Conservation (phyloP, 176 grass and related monocot species). For the Pontederia paniculata region DNA sequence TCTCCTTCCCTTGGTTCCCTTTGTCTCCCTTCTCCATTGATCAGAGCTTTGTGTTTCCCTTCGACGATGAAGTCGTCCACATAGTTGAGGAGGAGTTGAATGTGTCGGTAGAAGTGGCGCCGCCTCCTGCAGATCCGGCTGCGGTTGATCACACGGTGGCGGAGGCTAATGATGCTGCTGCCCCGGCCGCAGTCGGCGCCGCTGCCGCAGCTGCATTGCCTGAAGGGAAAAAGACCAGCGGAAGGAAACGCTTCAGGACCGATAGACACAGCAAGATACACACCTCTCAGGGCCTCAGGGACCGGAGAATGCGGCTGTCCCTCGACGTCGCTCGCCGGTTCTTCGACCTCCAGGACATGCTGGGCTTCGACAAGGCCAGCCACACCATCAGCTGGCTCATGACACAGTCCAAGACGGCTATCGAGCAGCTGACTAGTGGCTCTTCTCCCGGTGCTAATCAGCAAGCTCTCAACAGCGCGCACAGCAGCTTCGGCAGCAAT, state of each 20-base stretch:
- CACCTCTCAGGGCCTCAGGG: slow-evolving; percentile 66
- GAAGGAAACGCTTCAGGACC: slow-evolving; percentile 43
- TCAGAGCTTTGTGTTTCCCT: no score
- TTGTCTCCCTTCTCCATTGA: no score
- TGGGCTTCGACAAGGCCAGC: slow-evolving; percentile 92
- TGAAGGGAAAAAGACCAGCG: background rate
- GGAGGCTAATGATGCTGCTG: background rate
- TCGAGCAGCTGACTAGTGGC: slow-evolving; percentile 30
- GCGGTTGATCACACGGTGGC: background rate
- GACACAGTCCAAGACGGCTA: slow-evolving; percentile 64
- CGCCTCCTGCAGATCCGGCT: background rate
- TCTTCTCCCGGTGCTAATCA: background rate
- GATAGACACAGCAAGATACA: slow-evolving; percentile 94
- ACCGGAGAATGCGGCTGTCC: slow-evolving; percentile 81
- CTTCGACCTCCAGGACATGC: slow-evolving; percentile 74
- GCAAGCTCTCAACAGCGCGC: no score
- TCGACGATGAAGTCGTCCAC: background rate
- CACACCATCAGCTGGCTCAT: slow-evolving; percentile 90
- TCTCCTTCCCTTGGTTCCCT: no score
- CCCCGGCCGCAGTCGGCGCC: background rate
- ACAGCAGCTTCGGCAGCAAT: no score
- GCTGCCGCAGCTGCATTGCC: background rate
- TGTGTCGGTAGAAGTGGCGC: background rate
- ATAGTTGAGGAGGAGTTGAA: background rate
- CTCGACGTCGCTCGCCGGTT: slow-evolving; percentile 68